Base-by-base conservation (phyloP, 106 monocot species). In the Hemerocallis citrina region DNA sequence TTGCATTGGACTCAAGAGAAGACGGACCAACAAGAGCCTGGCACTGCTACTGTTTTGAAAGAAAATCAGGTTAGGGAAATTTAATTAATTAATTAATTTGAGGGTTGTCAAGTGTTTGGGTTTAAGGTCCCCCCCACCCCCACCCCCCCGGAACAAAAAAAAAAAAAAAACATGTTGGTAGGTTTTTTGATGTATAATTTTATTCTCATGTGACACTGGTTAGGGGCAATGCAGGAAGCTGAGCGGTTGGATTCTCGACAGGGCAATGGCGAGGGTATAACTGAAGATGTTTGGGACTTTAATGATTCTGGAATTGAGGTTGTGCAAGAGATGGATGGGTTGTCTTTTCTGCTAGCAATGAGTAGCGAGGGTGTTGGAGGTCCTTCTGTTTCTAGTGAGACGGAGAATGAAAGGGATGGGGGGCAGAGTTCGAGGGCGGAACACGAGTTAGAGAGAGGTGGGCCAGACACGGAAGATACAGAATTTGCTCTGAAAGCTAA, bases 191-290 rank as follows among this genome's bases (percentile, higher is more conserved):
- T 70, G 68, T 63, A 75, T 81, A 74, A 78, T 78, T 70, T 28
- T 10, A 55, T 86, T 86, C 88, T 93, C 84, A 79, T 85, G 73
- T 84, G 75, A 78, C 76, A 61, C 67, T 88, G 75, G 74, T 48
- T 84, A 88, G 88, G 86, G 68, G 63, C 78, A 74, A 88, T 81
- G 84, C 92, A 93, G 88, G 84, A 85, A 71, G 73, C 62, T 59
- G 59, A 59, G 35, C 35, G 30, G 62, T 66, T 48, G 6, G 69
- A 46, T 21, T 59, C 60, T 34, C 72, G 75, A 62, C 56, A 75
- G 59, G 52, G 21, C 17, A 61, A 64, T 58, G 62, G 44, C 12
- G 65, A 23, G 68, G 34, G 24, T 24, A 27, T 7, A 11, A n/a
- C 21, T 9, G 35, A 35, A 35, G 57, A 57, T 57, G 3, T 34